These are phyloP conservation scores for Thraustotheca clavata DNA, from an alignment of 352 stramenopile species.

Conservation along the genomic window DNA sequence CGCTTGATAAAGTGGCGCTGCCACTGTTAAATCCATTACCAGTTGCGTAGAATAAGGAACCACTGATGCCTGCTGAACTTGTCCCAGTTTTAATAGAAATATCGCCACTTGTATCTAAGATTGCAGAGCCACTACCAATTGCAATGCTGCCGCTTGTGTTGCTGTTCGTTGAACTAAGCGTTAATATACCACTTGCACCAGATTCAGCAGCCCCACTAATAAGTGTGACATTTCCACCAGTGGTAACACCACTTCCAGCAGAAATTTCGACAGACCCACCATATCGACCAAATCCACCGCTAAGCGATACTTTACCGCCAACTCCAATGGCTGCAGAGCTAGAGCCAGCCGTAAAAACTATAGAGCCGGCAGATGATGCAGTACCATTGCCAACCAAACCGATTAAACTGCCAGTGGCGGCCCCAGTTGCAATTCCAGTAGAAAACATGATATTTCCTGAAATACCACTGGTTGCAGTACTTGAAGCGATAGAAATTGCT, in stretches of 20 bases:
- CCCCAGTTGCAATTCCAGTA: background rate
- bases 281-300: background rate
- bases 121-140: background rate
- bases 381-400: slow-evolving; percentile 20
- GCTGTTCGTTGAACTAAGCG: background rate
- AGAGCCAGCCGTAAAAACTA: background rate
- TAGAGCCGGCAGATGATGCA: slow-evolving; percentile 7
- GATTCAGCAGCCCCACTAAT: background rate
- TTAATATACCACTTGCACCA: background rate
- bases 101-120: slow-evolving; percentile 21
- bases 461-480: slow-evolving; percentile 24
- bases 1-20: background rate
- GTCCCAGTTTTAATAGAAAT: slow-evolving; percentile 31
- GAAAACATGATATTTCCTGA: background rate
- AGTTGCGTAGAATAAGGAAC: slow-evolving; percentile 29
- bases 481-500: slow-evolving; percentile 34
- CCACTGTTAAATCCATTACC: background rate
- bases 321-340: background rate
- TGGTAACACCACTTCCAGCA: background rate
- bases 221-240: slow-evolving; percentile 6
- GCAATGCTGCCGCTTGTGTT: background rate
- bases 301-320: background rate
- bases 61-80: slow-evolving; percentile 29
- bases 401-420: background rate
- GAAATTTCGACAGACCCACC: background rate